These are phyloP conservation scores for Chalara sp. DNA, from an alignment of 2,329 filamentous ascomycete species.

Conservation along the genomic window DNA sequence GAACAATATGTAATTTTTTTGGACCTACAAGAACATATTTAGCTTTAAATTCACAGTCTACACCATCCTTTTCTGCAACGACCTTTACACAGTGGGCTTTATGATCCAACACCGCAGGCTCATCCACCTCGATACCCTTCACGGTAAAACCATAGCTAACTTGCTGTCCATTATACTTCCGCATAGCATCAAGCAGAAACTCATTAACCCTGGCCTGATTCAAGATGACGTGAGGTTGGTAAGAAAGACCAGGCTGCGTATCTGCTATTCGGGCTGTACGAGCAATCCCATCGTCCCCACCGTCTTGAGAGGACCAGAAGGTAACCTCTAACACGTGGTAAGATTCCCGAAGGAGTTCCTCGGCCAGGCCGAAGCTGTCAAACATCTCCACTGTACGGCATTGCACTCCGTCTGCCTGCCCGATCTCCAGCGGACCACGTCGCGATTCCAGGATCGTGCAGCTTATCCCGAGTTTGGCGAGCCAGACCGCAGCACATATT, in stretches of 20 bases:
- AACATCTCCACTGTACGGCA: slow-evolving; percentile 56
- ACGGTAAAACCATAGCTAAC: slow-evolving; percentile 55
- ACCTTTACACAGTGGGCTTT: slow-evolving; percentile 54
- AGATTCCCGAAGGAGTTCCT: slow-evolving; percentile 56
- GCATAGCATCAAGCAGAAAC: slow-evolving; percentile 55
- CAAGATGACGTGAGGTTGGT: slow-evolving; percentile 59
- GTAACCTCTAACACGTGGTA: slow-evolving; percentile 60
- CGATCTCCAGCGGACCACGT: slow-evolving; percentile 44
- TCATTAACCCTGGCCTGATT: slow-evolving; percentile 66
- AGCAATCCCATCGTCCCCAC: slow-evolving; percentile 45
- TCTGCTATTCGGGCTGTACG: slow-evolving; percentile 56
- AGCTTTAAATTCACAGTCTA: slow-evolving; percentile 37
- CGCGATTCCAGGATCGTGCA: slow-evolving; percentile 53
- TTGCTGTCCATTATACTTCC: slow-evolving; percentile 41
- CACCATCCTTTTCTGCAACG: slow-evolving; percentile 46
- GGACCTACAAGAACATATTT: slow-evolving; percentile 21
- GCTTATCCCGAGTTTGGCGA: slow-evolving; percentile 47
- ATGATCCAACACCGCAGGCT: slow-evolving; percentile 37
- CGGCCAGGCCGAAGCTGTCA: slow-evolving; percentile 49
- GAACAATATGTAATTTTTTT: slow-evolving; percentile 32
- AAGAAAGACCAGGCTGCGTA: slow-evolving; percentile 51
- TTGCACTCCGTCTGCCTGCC: slow-evolving; percentile 59
- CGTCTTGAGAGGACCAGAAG: slow-evolving; percentile 50
- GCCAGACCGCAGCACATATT: slow-evolving; percentile 53
- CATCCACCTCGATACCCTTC: slow-evolving; percentile 45